Percentiles rank a stretch among this genome's conserved stretches.
Evolutionary conservation across 192 early-diverging fungal species (phyloP).

Genomic region (Umbelopsis vinacea): DNA sequence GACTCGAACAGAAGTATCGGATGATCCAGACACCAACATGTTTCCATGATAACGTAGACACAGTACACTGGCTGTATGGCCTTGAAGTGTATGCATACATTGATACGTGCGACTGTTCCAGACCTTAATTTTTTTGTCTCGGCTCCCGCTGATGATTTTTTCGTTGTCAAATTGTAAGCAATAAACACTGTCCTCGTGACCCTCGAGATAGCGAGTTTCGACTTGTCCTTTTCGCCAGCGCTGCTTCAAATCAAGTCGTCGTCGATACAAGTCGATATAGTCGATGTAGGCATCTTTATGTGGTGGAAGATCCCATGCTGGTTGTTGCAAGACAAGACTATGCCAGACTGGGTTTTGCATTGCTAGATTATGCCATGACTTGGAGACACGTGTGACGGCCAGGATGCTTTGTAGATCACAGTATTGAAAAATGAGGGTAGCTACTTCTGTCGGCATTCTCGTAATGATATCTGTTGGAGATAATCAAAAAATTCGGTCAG

Average conservation of each 20-base stretch:
- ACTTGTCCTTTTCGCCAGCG: conserved; percentile 59
- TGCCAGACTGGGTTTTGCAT: conserved; percentile 31
- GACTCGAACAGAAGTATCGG: conserved; percentile 81
- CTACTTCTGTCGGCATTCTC: conserved; percentile 26
- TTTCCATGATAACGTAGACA: conserved; percentile 77
- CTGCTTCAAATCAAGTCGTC: conserved; percentile 61
- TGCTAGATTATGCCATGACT: conserved; percentile 16
- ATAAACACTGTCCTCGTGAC: conserved; percentile 88
- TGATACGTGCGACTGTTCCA: conserved; percentile 75
- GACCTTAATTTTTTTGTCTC: conserved; percentile 77
- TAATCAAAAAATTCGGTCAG: not conserved
- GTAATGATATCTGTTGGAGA: conserved; percentile 24
- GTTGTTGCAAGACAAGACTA: conserved; percentile 1
- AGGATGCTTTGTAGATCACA: conserved; percentile 25
- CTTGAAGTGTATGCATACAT: conserved; percentile 53
- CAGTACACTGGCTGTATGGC: conserved; percentile 73
- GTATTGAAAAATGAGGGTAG: conserved; percentile 5
- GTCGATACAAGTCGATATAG: conserved; percentile 61
- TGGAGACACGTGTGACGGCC: not conserved
- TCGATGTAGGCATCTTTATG: not conserved
- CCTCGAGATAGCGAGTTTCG: conserved; percentile 60
- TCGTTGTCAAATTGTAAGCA: conserved; percentile 84
- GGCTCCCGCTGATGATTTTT: conserved; percentile 77
- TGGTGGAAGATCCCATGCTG: conserved; percentile 47
- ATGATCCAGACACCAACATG: conserved; percentile 83